A percentile compares a stretch with the other conserved stretches of the same genome.
Evolutionary conservation across 495 filamentous ascomycete genomes (phyloP).

Genomic region (Parathielavia appendiculata): DNA sequence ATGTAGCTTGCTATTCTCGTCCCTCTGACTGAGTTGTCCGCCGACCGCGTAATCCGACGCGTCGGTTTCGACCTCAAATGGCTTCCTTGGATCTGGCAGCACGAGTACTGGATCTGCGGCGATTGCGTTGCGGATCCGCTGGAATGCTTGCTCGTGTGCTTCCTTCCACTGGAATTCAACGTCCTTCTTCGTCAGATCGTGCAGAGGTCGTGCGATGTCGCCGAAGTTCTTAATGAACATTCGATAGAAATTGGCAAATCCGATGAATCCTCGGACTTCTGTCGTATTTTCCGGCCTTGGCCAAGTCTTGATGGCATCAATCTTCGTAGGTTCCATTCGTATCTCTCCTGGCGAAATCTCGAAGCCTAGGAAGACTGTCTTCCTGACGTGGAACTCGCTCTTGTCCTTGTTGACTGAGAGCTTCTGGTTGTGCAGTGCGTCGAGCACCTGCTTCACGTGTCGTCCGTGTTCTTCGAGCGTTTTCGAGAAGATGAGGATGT

Average conservation of each 20-base stretch:
- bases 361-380: neutral
- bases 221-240: slow-evolving; percentile 10
- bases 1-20: slow-evolving; percentile 6
- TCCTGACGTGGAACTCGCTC: too few relatives aligned
- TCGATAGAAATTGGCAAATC: slow-evolving; percentile 5
- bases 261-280: neutral
- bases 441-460: too few relatives aligned
- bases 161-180: too few relatives aligned
- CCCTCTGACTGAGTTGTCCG: slow-evolving; percentile 9
- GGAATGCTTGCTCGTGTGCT: too few relatives aligned
- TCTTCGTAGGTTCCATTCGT: neutral
- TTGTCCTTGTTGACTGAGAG: too few relatives aligned
- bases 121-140: too few relatives aligned
- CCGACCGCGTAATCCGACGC: slow-evolving; percentile 8
- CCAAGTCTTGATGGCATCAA: neutral
- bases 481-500: too few relatives aligned
- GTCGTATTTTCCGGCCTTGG: neutral
- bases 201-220: neutral
- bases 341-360: slow-evolving; percentile 1
- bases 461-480: too few relatives aligned
- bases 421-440: too few relatives aligned
- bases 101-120: too few relatives aligned
- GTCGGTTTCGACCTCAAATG: slow-evolving; percentile 11
- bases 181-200: slow-evolving; percentile 1
- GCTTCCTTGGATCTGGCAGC: slow-evolving; percentile 1